These are phyloP conservation scores for Phialocephala sp. DNA, from an alignment of 2,329 filamentous ascomycete species.

Conservation along the genomic window DNA sequence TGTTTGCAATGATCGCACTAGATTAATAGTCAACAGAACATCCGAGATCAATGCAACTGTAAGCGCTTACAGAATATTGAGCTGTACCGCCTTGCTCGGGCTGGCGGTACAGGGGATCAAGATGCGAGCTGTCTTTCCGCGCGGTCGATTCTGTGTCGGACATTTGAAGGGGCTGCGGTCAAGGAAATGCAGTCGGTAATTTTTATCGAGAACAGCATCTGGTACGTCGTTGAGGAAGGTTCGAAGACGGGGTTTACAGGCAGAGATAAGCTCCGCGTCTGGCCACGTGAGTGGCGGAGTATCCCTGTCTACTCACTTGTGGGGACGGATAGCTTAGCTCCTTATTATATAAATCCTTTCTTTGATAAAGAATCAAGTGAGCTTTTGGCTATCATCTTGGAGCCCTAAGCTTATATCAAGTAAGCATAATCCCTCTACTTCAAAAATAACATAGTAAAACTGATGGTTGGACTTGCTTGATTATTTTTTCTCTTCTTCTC, in stretches of 20 bases:
- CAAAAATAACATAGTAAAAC: no score
- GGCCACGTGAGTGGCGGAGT: not conserved
- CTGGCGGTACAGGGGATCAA: not conserved
- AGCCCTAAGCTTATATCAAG: no score
- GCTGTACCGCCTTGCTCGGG: not conserved
- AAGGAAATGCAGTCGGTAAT: not conserved
- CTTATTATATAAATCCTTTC: no score
- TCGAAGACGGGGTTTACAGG: not conserved
- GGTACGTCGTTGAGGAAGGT: not conserved
- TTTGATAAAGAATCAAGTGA: no score
- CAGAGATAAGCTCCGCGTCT: not conserved
- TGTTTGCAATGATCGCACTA: slow-evolving; percentile 21
- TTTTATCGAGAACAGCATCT: not conserved
- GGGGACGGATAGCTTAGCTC: no score
- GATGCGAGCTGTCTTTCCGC: not conserved
- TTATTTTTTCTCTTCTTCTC: no score
- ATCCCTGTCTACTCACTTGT: no score
- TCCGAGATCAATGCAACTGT: not conserved
- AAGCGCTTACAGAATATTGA: not conserved
- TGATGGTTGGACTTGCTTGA: no score
- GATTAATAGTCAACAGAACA: not conserved
- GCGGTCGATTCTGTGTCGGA: not conserved
- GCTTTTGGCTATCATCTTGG: no score
- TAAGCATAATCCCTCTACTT: no score
- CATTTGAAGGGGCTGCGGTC: not conserved